Base-by-base conservation (phyloP, 179 eudicot genomes). In the Carnegiea gigantea region DNA sequence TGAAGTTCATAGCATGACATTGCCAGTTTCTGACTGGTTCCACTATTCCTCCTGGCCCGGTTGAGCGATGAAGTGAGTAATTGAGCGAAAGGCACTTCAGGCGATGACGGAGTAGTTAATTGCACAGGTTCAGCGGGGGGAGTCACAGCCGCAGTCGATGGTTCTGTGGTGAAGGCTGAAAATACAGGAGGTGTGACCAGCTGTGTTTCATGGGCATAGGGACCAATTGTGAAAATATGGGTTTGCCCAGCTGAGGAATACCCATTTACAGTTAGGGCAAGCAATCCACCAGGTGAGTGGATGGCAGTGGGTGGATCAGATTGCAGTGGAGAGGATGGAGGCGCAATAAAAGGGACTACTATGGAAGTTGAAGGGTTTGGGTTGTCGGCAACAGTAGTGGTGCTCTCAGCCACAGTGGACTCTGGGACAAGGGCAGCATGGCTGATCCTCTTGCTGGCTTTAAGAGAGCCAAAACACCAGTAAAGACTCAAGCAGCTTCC, bases 11-110 rank as follows among this genome's bases (percentile, higher is more conserved):
- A 86, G 76, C 85, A 88, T 30, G 90, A 89, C n/a, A 30, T 21
- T 15, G 73, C 40, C 49, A 83, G 78, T 77, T 80, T 88, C 33
- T 86, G 88, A 62, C 72, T 85, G 13, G 79, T 43, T 73, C 89
- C 89, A 78, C 85, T 83, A 73, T 85, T 85, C 77, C 88, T 88
- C 78, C 86, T 82, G 14, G 83, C 76, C 9, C 89, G 87, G 59
- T 88, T 85, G 28, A 88, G 89, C 8, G 91, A 88, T 5, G 89
- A 85, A n/a, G 91, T 87, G 70, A 88, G 83, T 51, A 88, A 82
- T 73, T 88, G 85, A 79, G 91, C 91, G 53, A 88, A 88, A 14
- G 91, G 91, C 13, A 88, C 91, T 78, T 88, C 91, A 33, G 91
- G 91, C 0, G 91, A 88, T 28, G 91, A 85, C 18, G 91, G 91